Evolutionary conservation across 1,284 basidiomycete species (phyloP).

Genomic region (Ganoderma resinaceum): DNA sequence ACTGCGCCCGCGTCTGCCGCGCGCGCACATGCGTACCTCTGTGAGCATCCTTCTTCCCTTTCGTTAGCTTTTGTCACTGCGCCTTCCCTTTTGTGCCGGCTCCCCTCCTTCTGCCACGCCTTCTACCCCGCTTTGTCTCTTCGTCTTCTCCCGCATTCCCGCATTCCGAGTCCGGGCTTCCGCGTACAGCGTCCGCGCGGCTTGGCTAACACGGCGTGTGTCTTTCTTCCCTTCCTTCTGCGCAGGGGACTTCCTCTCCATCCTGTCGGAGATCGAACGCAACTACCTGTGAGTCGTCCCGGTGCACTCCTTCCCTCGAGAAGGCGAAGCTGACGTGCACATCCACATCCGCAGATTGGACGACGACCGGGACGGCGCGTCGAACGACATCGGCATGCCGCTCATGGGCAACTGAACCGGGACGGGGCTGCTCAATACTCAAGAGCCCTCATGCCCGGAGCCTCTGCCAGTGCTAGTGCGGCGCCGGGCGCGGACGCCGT

Average conservation of each 20-base stretch:
- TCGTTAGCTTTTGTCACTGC: slow-evolving; percentile 8
- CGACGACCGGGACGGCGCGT: slow-evolving; percentile 72
- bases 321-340: slow-evolving; percentile 29
- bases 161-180: not conserved
- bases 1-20: slow-evolving; percentile 77
- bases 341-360: slow-evolving; percentile 59
- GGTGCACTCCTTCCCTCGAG: slow-evolving; percentile 16
- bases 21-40: slow-evolving; percentile 81
- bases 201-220: slow-evolving; percentile 8
- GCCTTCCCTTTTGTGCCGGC: not conserved
- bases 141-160: slow-evolving; percentile 9
- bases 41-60: slow-evolving; percentile 47
- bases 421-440: not conserved
- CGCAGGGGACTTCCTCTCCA: slow-evolving; percentile 88
- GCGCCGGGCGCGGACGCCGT: not conserved
- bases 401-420: slow-evolving; percentile 46
- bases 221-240: slow-evolving; percentile 6
- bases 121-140: not conserved
- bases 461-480: not conserved
- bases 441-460: too few relatives aligned
- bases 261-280: slow-evolving; percentile 86
- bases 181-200: slow-evolving; percentile 1
- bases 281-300: slow-evolving; percentile 74
- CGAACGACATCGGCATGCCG: slow-evolving; percentile 61
- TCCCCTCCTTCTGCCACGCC: not conserved